Percentiles rank a stretch among this genome's conserved stretches.
phyloP scores from a whole-genome alignment of 257 asterid genomes.

The Henckelia pumila region DNA sequence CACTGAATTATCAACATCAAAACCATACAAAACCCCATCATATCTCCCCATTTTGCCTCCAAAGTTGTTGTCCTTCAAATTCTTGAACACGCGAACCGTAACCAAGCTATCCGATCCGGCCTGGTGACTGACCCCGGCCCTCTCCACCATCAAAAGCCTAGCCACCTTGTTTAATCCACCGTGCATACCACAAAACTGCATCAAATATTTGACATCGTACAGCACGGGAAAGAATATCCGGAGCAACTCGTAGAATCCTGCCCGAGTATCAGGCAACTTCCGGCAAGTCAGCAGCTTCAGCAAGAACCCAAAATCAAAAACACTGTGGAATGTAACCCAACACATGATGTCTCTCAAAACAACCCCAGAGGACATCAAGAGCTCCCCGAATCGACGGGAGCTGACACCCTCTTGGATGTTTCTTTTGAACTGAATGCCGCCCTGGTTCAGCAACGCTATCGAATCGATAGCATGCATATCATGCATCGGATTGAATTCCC shows the following conservation, averaged over 20 bases:
- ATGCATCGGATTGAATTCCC: constrained; percentile 62
- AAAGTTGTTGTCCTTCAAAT: too few relatives aligned
- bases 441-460: constrained; percentile 58
- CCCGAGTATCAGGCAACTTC: constrained; percentile 56
- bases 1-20: too few relatives aligned
- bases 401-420: constrained; percentile 59
- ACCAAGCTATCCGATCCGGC: too few relatives aligned
- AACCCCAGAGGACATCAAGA: constrained; percentile 71
- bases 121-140: too few relatives aligned
- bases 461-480: constrained; percentile 70
- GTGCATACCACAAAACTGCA: constrained; percentile 74
- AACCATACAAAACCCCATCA: too few relatives aligned
- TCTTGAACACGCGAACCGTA: too few relatives aligned
- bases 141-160: too few relatives aligned
- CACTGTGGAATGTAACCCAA: constrained; percentile 81
- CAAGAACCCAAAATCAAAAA: constrained; percentile 74
- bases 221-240: constrained; percentile 60
- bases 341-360: constrained; percentile 62
- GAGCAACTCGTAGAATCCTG: constrained; percentile 53
- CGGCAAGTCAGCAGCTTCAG: constrained; percentile 73
- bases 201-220: constrained; percentile 67
- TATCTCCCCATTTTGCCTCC: too few relatives aligned
- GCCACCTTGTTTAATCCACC: too few relatives aligned
- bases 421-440: constrained; percentile 60
- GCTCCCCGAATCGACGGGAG: constrained; percentile 61